Evolutionary conservation across 495 filamentous ascomycete species (phyloP).

Genomic region (Penicillium mononematosum): DNA sequence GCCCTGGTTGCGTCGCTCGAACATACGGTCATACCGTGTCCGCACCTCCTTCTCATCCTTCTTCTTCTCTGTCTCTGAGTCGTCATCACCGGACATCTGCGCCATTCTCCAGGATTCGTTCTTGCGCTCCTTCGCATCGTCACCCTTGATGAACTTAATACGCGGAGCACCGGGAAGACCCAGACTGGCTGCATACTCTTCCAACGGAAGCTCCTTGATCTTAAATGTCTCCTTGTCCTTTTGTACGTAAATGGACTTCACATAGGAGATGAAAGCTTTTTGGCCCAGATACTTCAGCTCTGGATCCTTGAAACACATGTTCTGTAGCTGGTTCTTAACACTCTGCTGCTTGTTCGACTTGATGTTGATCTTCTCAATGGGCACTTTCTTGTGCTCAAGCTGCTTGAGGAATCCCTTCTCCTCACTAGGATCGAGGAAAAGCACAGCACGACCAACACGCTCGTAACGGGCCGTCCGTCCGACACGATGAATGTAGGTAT

Average conservation of each 20-base stretch:
- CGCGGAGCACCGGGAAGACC: conserved; percentile 87
- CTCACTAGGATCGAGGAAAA: conserved; percentile 91
- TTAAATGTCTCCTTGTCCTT: conserved; percentile 92
- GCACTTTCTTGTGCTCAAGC: conserved; percentile 83
- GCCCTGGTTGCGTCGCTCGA: conserved; percentile 90
- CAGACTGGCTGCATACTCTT: conserved; percentile 79
- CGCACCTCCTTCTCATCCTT: conserved; percentile 67
- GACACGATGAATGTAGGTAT: conserved; percentile 96
- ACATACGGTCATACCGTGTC: conserved; percentile 96
- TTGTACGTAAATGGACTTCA: conserved; percentile 77
- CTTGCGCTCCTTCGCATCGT: conserved; percentile 80
- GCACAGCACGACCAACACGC: conserved; percentile 76
- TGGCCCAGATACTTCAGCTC: conserved; percentile 94
- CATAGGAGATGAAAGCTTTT: conserved; percentile 91
- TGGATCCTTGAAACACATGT: conserved; percentile 91
- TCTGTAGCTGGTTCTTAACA: conserved; percentile 80
- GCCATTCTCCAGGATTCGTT: conserved; percentile 68
- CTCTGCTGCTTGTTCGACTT: conserved; percentile 85
- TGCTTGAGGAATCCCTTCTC: conserved; percentile 80
- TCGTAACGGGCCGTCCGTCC: conserved; percentile 94
- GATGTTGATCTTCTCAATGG: conserved; percentile 79
- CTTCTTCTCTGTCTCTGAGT: conserved; percentile 52
- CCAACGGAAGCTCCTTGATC: conserved; percentile 72
- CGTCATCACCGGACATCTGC: conserved; percentile 50
- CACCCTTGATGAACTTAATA: conserved; percentile 88